phyloP scores from a whole-genome alignment of 345 rosid species.

The Lepidium africanum region DNA sequence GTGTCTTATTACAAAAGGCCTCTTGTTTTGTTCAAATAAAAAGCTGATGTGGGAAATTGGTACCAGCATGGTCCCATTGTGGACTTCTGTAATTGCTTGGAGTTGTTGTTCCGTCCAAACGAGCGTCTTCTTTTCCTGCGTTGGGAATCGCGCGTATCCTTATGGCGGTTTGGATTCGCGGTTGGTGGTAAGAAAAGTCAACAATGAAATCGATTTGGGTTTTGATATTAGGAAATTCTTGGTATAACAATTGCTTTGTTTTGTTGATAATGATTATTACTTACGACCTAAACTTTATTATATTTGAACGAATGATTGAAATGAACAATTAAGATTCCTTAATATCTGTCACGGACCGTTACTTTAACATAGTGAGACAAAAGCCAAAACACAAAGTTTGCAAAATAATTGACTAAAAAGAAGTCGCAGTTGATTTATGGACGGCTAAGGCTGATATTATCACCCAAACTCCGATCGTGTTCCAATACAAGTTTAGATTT shows the following conservation, averaged over 20 bases:
- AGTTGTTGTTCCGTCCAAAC: neutral
- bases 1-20: neutral
- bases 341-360: conserved; percentile 14
- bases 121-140: neutral
- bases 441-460: conserved; percentile 11
- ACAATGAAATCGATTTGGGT: neutral
- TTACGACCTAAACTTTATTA: conserved; percentile 14
- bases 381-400: neutral
- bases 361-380: conserved; percentile 16
- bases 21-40: neutral
- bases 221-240: neutral
- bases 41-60: neutral
- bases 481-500: neutral
- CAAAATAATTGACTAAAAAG: neutral
- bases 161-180: neutral
- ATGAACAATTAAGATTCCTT: conserved; percentile 1
- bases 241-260: neutral
- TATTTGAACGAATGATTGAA: neutral
- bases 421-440: conserved; percentile 28
- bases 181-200: neutral
- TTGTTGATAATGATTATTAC: conserved; percentile 18
- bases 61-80: neutral
- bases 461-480: conserved; percentile 13
- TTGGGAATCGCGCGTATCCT: conserved; percentile 4
- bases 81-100: neutral